These are phyloP conservation scores for Alectoria sarmentosa DNA, from an alignment of 495 filamentous ascomycete genomes.

Conservation along the genomic window DNA sequence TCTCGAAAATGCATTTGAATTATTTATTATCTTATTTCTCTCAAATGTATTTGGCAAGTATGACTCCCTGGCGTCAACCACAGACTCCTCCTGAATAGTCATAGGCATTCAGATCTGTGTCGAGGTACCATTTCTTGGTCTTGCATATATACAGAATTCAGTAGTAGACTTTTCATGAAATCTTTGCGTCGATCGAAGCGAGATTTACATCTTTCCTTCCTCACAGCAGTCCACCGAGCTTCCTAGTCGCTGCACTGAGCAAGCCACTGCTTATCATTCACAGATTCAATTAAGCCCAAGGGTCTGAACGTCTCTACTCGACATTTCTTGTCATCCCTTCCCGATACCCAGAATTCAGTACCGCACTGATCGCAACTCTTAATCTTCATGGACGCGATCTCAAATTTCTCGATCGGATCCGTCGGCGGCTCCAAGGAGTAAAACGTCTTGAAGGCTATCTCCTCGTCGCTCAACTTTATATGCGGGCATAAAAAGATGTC, in stretches of 20 bases:
- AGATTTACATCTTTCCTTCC: neutral
- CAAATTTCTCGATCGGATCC: conserved; percentile 3
- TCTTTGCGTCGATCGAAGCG: neutral
- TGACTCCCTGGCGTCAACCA: neutral
- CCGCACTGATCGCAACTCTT: conserved; percentile 1
- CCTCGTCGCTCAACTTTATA: conserved; percentile 1
- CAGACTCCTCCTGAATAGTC: neutral
- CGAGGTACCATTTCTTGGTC: neutral
- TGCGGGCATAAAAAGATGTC: neutral
- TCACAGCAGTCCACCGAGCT: neutral
- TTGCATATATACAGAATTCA: neutral
- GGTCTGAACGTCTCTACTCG: conserved; percentile 2
- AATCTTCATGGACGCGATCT: conserved; percentile 4
- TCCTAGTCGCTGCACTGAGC: neutral
- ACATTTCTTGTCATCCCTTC: conserved; percentile 7
- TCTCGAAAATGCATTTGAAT: neutral
- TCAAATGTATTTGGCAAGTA: neutral
- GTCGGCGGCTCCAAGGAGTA: neutral
- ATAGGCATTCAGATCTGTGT: neutral
- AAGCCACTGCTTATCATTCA: conserved; percentile 4
- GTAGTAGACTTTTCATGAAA: neutral
- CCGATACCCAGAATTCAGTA: neutral
- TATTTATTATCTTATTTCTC: neutral
- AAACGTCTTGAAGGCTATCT: neutral
- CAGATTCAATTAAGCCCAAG: neutral